Evolutionary conservation across 2,329 filamentous ascomycete species (phyloP), one percentile per base, ranked within the genome.

Genomic region (Claviceps sorghi): DNA sequence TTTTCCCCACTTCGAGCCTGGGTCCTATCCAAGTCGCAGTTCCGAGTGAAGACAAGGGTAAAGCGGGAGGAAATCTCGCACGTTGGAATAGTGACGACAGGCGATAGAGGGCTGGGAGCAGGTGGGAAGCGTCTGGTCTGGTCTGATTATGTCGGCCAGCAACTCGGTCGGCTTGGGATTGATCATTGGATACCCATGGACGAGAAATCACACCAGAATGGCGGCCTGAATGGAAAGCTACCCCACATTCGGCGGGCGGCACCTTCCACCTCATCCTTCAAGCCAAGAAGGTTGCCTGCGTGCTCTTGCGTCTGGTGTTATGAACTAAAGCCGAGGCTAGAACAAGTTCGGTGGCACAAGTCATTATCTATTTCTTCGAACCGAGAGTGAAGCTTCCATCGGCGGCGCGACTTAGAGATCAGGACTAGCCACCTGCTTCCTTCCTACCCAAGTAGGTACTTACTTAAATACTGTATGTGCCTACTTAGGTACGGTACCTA

Each of bases 221-320:
- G 41, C 30, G 19, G 30, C 26, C 48, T 41, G 32, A 36, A 41
- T 15, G 26, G 17, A 32, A 50, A 26, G 26, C 26, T 26, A 26
- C 52, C 48, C 48, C 52, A 50, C 48, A 47, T 10, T 30, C 43
- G 48, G 48, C 19, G 26, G 49, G 32, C 44, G 44, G 38, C 50
- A 15, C 40, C 32, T 48, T 38, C 46, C 47, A 21, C 36, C 47
- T 36, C 43, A 21, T 21, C 45, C 21, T 30, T 30, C 45, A 32
- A 26, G 26, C 26, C 26, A 26, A 26, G 26, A 26, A 26, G 32
- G 32, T 34, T 9, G 32, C 9, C 11, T 34, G 32, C 32, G 32
- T 34, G 32, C 32, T 34, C 26, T 34, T 34, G 32, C 34, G 3
- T 26, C 26, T 26, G 26, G 26, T 26, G 26, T 5, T 5, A 26